These are phyloP conservation scores for Phialophora chinensis DNA, from an alignment of 2,329 filamentous ascomycete species.

Conservation along the genomic window DNA sequence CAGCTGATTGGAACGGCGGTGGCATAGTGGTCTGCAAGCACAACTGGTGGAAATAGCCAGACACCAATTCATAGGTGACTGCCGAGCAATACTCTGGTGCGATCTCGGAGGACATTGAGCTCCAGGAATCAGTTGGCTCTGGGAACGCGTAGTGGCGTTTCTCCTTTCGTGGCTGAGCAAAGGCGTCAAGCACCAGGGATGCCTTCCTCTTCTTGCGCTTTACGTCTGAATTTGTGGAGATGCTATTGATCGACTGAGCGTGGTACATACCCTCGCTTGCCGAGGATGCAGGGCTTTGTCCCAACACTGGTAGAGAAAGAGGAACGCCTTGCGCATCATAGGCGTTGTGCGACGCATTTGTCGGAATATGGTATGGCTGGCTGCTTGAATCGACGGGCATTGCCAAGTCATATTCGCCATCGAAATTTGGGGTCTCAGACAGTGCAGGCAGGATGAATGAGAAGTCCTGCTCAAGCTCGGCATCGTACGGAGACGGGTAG, in stretches of 20 bases:
- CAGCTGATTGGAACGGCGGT: slow-evolving; percentile 42
- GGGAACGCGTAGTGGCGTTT: slow-evolving; percentile 28
- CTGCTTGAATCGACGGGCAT: slow-evolving; percentile 21
- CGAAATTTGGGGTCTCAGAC: slow-evolving; percentile 23
- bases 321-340: slow-evolving; percentile 18
- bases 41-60: slow-evolving; percentile 43
- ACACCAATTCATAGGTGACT: slow-evolving; percentile 41
- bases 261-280: slow-evolving; percentile 30
- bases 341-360: slow-evolving; percentile 55
- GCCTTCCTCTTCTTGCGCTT: slow-evolving; percentile 35
- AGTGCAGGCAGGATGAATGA: slow-evolving; percentile 36
- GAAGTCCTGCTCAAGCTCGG: slow-evolving; percentile 49
- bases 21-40: slow-evolving; percentile 45
- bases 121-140: slow-evolving; percentile 13
- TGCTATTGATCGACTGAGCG: slow-evolving; percentile 18
- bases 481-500: slow-evolving; percentile 44
- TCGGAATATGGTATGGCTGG: slow-evolving; percentile 36
- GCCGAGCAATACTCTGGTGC: slow-evolving; percentile 25
- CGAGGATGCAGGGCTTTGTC: slow-evolving; percentile 34
- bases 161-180: slow-evolving; percentile 25
- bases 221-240: slow-evolving; percentile 20
- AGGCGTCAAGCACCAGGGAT: slow-evolving; percentile 24
- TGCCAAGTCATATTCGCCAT: slow-evolving; percentile 27
- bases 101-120: slow-evolving; percentile 3
- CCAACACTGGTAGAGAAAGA: slow-evolving; percentile 18